Evolutionary conservation across 2,329 filamentous ascomycete genomes (phyloP).

Genomic region (Thelonectria blattea): DNA sequence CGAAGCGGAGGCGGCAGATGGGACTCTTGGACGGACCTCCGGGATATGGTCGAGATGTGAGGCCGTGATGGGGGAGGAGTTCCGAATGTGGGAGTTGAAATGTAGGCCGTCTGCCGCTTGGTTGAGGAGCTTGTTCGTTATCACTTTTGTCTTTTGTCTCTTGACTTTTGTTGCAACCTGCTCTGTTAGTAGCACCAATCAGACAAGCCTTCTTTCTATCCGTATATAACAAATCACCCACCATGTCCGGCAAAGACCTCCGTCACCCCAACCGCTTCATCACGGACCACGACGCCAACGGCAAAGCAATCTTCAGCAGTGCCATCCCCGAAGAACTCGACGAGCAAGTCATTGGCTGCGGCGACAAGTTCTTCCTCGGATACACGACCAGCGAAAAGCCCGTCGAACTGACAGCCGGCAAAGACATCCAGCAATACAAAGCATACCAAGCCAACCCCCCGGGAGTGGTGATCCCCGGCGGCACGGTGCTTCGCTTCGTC

Average conservation of each 20-base stretch:
- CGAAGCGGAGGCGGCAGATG: background rate
- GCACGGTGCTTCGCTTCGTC: constrained; percentile 54
- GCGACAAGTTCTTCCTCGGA: constrained; percentile 29
- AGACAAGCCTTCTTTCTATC: too few species aligned
- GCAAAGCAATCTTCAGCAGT: constrained; percentile 31
- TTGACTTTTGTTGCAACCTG: background rate
- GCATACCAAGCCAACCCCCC: constrained; percentile 16
- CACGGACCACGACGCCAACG: constrained; percentile 28
- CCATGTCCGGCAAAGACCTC: constrained; percentile 24
- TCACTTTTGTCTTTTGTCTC: background rate
- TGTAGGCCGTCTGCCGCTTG: constrained; percentile 1
- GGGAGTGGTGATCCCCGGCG: constrained; percentile 40
- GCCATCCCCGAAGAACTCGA: constrained; percentile 22
- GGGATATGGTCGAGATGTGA: constrained; percentile 1
- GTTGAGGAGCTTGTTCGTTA: background rate
- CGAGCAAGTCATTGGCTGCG: constrained; percentile 11
- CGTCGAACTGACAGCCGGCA: constrained; percentile 18
- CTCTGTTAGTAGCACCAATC: too few species aligned
- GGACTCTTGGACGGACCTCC: too few species aligned
- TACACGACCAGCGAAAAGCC: constrained; percentile 26
- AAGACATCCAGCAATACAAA: constrained; percentile 26
- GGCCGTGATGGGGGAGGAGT: constrained; percentile 18
- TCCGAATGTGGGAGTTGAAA: constrained; percentile 13
- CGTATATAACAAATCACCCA: too few species aligned
- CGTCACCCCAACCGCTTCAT: constrained; percentile 28